Base-by-base conservation (phyloP, 2,329 filamentous ascomycete genomes). In the Chrysoporthe austroafricana region DNA sequence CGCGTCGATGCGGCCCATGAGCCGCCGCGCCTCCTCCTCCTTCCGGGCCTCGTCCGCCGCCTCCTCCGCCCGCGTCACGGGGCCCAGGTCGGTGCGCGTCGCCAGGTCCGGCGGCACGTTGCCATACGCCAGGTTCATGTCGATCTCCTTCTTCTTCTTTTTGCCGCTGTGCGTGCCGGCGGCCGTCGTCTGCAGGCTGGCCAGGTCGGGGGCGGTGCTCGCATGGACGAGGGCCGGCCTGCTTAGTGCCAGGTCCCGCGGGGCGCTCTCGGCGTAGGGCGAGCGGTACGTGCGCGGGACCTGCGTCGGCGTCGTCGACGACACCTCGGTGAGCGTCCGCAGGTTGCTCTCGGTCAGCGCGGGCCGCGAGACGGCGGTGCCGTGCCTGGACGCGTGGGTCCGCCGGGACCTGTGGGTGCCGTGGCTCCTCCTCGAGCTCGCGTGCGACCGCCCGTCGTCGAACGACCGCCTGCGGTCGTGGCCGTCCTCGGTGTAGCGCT, bases 51-150 rank as follows among this genome's bases (percentile, higher is more conserved):
- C 87, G 14, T 81, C 79, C 16, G n/a, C 43, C 13, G 56, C 66
- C 32, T 61, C 54, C n/a, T 63, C 62, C 54, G 71, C 75, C 34
- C 79, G 79, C 14, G 42, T 50, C 18, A 62, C 60, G 32, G 64
- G 64, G 69, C 84, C 83, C 58, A 85, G 74, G 74, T 87, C 80
- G 74, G 82, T 73, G 72, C 82, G 76, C 78, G 79, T 64, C 75
- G 81, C 76, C 79, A 93, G 79, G 73, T 94, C 87, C 66, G 92
- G 88, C 1, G 91, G 92, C 0, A 96, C 83, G 63, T 92, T 90
- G 69, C 95, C 95, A 74, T 97, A 98, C 8, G 95, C 95, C 8
- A 98, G 84, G 76, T 97, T 86, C 92, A 97, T 94, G 75, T 97
- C 95, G 73, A 97, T 89, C 66, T 89, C 83, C 72, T 85, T 82